Percentiles rank a stretch among this genome's conserved stretches.
These are phyloP conservation scores for Hypoxylon sp. DNA, from an alignment of 2,329 filamentous ascomycete species.

Conservation along the genomic window DNA sequence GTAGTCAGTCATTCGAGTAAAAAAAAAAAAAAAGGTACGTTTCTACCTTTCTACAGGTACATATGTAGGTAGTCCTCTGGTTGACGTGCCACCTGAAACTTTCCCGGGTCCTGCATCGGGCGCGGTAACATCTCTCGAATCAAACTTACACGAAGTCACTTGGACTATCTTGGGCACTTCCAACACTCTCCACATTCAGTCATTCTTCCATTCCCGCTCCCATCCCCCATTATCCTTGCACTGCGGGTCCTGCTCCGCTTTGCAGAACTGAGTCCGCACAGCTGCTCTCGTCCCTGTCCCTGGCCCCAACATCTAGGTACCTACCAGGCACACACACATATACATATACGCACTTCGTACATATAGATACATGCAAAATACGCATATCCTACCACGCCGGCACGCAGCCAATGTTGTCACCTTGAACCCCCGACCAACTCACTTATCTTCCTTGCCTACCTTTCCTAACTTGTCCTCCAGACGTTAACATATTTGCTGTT, in stretches of 20 bases:
- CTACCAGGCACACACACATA: slow-evolving; percentile 33
- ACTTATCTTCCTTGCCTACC: slow-evolving; percentile 14
- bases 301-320: slow-evolving; percentile 40
- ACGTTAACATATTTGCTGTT: slow-evolving; percentile 16
- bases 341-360: slow-evolving; percentile 14
- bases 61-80: slow-evolving; percentile 1
- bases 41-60: slow-evolving; percentile 26
- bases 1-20: slow-evolving; percentile 29
- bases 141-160: slow-evolving; percentile 40
- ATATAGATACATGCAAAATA: slow-evolving; percentile 19
- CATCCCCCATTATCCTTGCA: slow-evolving; percentile 40
- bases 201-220: slow-evolving; percentile 30
- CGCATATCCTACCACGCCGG: slow-evolving; percentile 16
- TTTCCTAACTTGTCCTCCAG: slow-evolving; percentile 18
- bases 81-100: slow-evolving; percentile 39
- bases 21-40: slow-evolving; percentile 41
- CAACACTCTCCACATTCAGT: slow-evolving; percentile 24
- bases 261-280: slow-evolving; percentile 35
- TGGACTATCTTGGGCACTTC: slow-evolving; percentile 27
- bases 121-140: slow-evolving; percentile 34
- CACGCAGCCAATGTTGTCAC: slow-evolving; percentile 27
- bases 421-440: slow-evolving; percentile 22
- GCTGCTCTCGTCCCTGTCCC: slow-evolving; percentile 34
- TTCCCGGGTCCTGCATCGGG: slow-evolving; percentile 30
- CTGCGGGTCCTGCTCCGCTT: slow-evolving; percentile 44